A percentile compares a stretch with the other conserved stretches of the same genome.
Conservation (phyloP, 352 stramenopile genomes). For the Elongisporangium prolatum region DNA sequence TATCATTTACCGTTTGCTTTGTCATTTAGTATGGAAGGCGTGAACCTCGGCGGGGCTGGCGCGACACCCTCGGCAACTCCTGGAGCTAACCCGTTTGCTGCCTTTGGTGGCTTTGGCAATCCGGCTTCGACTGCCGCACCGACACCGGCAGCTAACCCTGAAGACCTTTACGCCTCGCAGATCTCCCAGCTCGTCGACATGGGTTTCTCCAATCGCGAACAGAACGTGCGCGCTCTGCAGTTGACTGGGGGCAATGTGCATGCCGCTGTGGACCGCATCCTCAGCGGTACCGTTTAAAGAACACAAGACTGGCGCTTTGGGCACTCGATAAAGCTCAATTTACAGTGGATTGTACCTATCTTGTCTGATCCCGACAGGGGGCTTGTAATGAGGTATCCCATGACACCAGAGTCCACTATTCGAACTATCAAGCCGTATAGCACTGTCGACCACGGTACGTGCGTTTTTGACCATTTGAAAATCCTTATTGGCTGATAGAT, state of each 20-base stretch:
- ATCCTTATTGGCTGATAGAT: constrained; percentile 9
- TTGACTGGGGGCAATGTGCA: constrained; percentile 87
- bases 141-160: constrained; percentile 53
- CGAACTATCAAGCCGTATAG: not conserved
- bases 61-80: constrained; percentile 6
- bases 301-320: constrained; percentile 1
- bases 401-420: not conserved
- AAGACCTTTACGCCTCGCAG: constrained; percentile 84
- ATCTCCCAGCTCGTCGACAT: constrained; percentile 89
- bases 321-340: constrained; percentile 1
- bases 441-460: not conserved
- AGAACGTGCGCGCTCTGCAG: constrained; percentile 86
- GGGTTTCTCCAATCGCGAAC: constrained; percentile 87
- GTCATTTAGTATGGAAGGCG: constrained; percentile 34
- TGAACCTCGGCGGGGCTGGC: constrained; percentile 30
- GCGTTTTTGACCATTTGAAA: constrained; percentile 3
- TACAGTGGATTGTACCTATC: not conserved
- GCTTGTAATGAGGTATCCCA: not conserved
- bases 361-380: not conserved
- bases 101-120: constrained; percentile 26
- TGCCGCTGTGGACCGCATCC: constrained; percentile 83
- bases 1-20: not conserved
- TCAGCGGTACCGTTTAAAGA: constrained; percentile 61
- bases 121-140: constrained; percentile 12
- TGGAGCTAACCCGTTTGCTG: constrained; percentile 46